These are phyloP conservation scores for Suillus spraguei DNA, from an alignment of 768 basidiomycete genomes.

Conservation along the genomic window DNA sequence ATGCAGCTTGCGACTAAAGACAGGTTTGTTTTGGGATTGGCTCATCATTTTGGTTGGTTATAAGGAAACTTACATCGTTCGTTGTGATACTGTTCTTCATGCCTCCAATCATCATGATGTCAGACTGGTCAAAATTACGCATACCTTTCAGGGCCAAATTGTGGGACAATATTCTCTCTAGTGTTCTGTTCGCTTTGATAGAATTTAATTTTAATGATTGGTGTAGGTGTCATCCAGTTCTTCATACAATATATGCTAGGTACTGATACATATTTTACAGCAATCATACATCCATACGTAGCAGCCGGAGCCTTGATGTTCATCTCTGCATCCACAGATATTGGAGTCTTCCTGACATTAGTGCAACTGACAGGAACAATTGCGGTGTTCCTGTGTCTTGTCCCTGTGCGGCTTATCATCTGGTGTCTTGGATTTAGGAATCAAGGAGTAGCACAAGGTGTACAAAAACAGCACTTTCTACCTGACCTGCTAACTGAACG, in stretches of 20 bases:
- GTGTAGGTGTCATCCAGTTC: neutral
- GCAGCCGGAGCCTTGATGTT: neutral
- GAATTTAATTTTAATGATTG: neutral
- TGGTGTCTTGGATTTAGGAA: slow-evolving; percentile 6
- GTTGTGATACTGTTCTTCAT: neutral
- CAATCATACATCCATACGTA: neutral
- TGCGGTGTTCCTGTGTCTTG: neutral
- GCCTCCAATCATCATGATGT: neutral
- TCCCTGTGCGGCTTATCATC: neutral
- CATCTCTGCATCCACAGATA: neutral
- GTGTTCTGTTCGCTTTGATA: neutral
- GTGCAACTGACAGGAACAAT: neutral
- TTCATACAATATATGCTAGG: neutral
- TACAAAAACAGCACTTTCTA: neutral
- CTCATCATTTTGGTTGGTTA: neutral
- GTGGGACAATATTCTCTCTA: neutral
- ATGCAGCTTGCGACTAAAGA: neutral
- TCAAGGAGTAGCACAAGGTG: slow-evolving; percentile 7
- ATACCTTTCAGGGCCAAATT: neutral
- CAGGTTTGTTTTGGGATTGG: neutral
- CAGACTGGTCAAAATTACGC: neutral
- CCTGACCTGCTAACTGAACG: neutral
- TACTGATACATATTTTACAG: neutral
- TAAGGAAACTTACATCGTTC: neutral
- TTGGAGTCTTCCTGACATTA: neutral